A percentile compares a stretch with the other conserved stretches of the same genome.
These are phyloP conservation scores for Cladophialophora yegresii DNA, from an alignment of 2,329 filamentous ascomycete genomes.

Conservation along the genomic window DNA sequence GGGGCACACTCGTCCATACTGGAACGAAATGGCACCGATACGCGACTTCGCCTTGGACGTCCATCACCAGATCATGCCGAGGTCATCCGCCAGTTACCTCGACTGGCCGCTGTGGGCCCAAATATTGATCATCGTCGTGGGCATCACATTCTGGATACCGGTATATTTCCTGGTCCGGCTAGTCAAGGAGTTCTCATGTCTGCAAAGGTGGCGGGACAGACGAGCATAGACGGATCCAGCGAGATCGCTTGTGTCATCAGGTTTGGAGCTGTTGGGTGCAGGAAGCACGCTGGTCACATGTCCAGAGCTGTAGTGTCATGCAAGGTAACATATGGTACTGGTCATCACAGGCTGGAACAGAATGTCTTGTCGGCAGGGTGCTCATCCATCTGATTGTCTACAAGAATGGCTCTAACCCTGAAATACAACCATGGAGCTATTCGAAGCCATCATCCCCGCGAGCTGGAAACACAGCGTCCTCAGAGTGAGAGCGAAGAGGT, in stretches of 20 bases:
- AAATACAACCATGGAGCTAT: neutral
- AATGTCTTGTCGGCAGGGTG: neutral
- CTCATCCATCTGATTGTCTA: neutral
- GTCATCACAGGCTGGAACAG: neutral
- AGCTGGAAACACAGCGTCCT: neutral
- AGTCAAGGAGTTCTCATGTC: conserved; percentile 21
- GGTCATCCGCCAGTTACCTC: conserved; percentile 18
- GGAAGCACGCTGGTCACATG: neutral
- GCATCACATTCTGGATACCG: conserved; percentile 30
- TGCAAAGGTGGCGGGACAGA: neutral
- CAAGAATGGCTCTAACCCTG: neutral
- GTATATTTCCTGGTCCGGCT: conserved; percentile 28
- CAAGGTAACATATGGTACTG: neutral
- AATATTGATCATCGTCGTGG: conserved; percentile 25
- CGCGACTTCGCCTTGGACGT: neutral
- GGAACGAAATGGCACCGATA: conserved; percentile 13
- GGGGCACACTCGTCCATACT: neutral
- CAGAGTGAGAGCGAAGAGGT: neutral
- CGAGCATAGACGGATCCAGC: neutral
- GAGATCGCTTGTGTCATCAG: neutral
- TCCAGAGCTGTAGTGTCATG: neutral
- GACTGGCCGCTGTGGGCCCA: conserved; percentile 30
- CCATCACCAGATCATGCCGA: conserved; percentile 6
- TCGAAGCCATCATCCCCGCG: neutral
- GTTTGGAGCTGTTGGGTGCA: neutral